Evolutionary conservation across 805 yeast species (phyloP), one percentile per base, ranked within the genome.

Genomic region (Schizosaccharomyces lindneri): DNA sequence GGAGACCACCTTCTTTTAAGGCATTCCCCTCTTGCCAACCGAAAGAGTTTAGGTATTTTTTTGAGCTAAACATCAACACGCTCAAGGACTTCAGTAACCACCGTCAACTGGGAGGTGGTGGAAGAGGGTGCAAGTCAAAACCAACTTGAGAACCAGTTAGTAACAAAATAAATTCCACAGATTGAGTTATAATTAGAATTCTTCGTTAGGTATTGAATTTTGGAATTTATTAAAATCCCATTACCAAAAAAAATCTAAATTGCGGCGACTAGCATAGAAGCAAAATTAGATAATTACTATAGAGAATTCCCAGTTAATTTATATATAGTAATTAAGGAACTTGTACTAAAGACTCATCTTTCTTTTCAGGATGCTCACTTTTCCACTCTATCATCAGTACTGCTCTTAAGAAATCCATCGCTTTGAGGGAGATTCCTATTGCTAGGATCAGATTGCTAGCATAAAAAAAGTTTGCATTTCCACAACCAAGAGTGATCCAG

Each of bases 381-480:
- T 43, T 17, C 55, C 59, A 86, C 65, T 87, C 95, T 57, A 73
- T 67, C 46, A 84, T 78, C 62, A 88, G 70, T 65, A 81, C 79
- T 1, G 86, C 86, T 95, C 97, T 88, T 13, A 84, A 73, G 65
- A 86, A 79, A 67, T 93, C 97, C 55, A 83, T 77, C 19, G 88
- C 67, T 2, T 86, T 74, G 39, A 85, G 70, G 0, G 82, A 80
- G 65, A 87, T 77, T 3, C 88, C 85, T 7, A 81, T 73, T 0
- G 85, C 82, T 71, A 87, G 84, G 2, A 84, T 85, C 63, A 93
- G 76, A 3, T 93, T 87, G 67, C 93, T 85, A 48, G 97, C 96
- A 73, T 90, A 93, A 74, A 88, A 93, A 74, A 93, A 93, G 72
- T 93, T 93, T 61, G 96, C 83, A 73, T 93, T 93, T 32, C 98